phyloP scores from a whole-genome alignment of 2,329 filamentous ascomycete genomes.

The Trichoderma polysporum region DNA sequence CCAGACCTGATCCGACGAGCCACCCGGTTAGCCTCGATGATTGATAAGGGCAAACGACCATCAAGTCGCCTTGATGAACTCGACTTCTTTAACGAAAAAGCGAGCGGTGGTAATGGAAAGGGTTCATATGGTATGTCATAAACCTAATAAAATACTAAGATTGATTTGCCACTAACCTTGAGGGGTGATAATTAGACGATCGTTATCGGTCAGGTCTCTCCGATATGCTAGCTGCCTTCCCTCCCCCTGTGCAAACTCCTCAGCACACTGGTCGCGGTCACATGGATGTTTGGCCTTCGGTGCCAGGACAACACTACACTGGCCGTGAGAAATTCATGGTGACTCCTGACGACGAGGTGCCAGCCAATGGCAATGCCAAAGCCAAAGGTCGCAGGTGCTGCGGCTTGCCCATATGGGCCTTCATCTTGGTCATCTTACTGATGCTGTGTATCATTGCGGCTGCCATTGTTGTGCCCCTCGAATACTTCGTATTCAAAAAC shows the following conservation, averaged over 20 bases:
- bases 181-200: constrained; percentile 35
- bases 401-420: constrained; percentile 77
- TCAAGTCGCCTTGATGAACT: constrained; percentile 58
- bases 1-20: constrained; percentile 88
- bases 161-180: background rate
- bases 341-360: constrained; percentile 27
- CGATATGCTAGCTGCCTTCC: constrained; percentile 66
- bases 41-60: constrained; percentile 74
- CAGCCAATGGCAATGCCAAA: constrained; percentile 17
- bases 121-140: constrained; percentile 40
- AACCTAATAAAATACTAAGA: background rate
- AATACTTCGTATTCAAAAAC: constrained; percentile 62
- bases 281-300: constrained; percentile 50
- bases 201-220: constrained; percentile 56
- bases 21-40: constrained; percentile 79
- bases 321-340: constrained; percentile 1
- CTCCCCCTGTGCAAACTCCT: constrained; percentile 56
- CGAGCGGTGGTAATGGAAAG: constrained; percentile 36
- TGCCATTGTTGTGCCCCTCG: constrained; percentile 75
- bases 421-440: constrained; percentile 64
- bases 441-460: constrained; percentile 72
- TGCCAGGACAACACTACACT: constrained; percentile 23
- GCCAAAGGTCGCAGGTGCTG: constrained; percentile 66
- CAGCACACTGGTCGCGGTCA: constrained; percentile 41
- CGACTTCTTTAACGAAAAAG: constrained; percentile 48